A percentile compares a stretch with the other conserved stretches of the same genome.
Evolutionary conservation across 495 filamentous ascomycete genomes (phyloP).

Genomic region (Aspergillus sparsus): DNA sequence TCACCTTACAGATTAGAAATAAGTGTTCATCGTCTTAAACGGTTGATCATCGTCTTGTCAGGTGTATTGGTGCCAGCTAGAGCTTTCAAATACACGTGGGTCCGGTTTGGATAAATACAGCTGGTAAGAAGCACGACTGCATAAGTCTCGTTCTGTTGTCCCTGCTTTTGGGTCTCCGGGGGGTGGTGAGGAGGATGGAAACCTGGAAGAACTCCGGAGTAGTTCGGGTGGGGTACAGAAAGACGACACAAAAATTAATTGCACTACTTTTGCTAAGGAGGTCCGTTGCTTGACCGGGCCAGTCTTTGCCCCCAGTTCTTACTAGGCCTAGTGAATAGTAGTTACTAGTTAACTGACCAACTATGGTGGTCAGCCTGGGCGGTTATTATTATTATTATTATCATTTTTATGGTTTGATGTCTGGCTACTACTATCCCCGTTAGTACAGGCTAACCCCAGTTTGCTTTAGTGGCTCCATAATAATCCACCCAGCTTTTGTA

Average conservation of each 20-base stretch:
- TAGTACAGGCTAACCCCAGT: slow-evolving; percentile 15
- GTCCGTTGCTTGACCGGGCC: neutral
- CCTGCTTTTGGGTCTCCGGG: neutral
- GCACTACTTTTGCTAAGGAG: neutral
- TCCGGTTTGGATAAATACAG: slow-evolving; percentile 22
- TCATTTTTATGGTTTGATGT: slow-evolving; percentile 14
- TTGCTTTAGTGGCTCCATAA: slow-evolving; percentile 16
- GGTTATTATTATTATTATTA: slow-evolving; percentile 6
- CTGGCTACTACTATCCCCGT: neutral
- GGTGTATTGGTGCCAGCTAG: slow-evolving; percentile 22
- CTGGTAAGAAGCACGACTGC: slow-evolving; percentile 13
- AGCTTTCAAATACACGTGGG: slow-evolving; percentile 25
- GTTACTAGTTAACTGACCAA: neutral
- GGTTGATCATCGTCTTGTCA: slow-evolving; percentile 14
- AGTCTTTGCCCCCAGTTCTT: slow-evolving; percentile 1
- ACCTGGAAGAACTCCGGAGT: neutral
- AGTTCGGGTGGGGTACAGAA: slow-evolving; percentile 7
- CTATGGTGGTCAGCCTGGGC: slow-evolving; percentile 16
- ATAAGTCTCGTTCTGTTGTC: neutral
- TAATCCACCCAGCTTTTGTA: slow-evolving; percentile 26
- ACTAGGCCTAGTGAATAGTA: neutral
- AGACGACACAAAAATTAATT: neutral
- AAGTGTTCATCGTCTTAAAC: slow-evolving; percentile 1
- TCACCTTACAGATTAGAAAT: slow-evolving; percentile 11
- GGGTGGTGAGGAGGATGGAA: neutral